A percentile compares a stretch with the other conserved stretches of the same genome.
phyloP scores from a whole-genome alignment of 1,284 basidiomycete species.

The Phlebopus sp. region DNA sequence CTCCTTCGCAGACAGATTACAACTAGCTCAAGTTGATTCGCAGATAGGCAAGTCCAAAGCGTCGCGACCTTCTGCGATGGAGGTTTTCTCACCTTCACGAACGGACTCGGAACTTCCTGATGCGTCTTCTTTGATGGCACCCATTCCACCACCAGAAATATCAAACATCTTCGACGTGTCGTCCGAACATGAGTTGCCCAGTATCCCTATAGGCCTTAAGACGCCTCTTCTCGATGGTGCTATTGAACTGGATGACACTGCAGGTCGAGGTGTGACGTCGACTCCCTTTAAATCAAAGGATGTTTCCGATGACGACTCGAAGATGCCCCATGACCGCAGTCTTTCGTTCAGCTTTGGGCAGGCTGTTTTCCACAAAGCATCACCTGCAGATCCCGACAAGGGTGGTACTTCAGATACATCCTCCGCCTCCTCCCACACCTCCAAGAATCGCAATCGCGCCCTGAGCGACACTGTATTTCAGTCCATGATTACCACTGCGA shows the following conservation, averaged over 20 bases:
- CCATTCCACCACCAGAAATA: slow-evolving; percentile 31
- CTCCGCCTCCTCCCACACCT: slow-evolving; percentile 17
- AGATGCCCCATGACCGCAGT: slow-evolving; percentile 43
- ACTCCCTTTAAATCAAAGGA: slow-evolving; percentile 22
- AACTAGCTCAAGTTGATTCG: slow-evolving; percentile 1
- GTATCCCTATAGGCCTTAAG: slow-evolving; percentile 42
- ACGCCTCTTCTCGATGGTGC: slow-evolving; percentile 44
- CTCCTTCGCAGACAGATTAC: slow-evolving; percentile 35
- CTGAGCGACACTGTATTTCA: slow-evolving; percentile 63
- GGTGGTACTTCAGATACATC: slow-evolving; percentile 17
- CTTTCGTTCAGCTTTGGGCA: slow-evolving; percentile 64
- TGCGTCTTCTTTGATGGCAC: slow-evolving; percentile 11
- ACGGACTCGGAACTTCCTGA: slow-evolving; percentile 3
- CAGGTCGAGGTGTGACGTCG: slow-evolving; percentile 24
- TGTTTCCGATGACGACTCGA: background rate
- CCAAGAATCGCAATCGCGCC: slow-evolving; percentile 48
- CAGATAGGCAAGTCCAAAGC: slow-evolving; percentile 1
- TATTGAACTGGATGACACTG: slow-evolving; percentile 33
- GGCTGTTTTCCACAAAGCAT: slow-evolving; percentile 45
- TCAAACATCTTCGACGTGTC: slow-evolving; percentile 55
- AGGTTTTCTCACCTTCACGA: slow-evolving; percentile 37
- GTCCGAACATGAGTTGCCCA: slow-evolving; percentile 46
- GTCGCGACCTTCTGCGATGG: slow-evolving; percentile 37
- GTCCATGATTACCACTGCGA: slow-evolving; percentile 34
- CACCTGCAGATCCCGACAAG: slow-evolving; percentile 26